Evolutionary conservation across 2,329 filamentous ascomycete species (phyloP).

Genomic region (Trematosphaeria pertusa): DNA sequence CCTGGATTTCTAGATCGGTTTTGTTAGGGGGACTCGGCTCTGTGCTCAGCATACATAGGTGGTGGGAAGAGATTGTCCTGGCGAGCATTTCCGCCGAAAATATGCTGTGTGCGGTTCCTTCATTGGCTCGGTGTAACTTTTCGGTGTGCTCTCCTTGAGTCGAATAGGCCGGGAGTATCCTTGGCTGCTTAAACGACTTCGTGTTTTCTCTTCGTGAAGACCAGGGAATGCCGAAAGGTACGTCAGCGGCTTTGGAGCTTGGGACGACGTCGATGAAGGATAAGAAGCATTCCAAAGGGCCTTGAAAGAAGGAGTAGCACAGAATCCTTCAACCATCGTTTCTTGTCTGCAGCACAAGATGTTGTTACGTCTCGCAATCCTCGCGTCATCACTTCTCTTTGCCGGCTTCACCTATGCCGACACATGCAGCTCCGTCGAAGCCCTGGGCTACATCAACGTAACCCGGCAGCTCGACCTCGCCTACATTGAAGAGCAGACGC

Average conservation of each 20-base stretch:
- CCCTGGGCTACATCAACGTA: conserved; percentile 31
- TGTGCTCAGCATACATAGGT: neutral
- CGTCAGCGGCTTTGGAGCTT: conserved; percentile 9
- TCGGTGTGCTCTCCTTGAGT: too few species aligned
- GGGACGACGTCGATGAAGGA: neutral
- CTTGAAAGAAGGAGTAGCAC: neutral
- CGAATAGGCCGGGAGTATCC: too few species aligned
- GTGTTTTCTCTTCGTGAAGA: neutral
- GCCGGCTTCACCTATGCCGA: conserved; percentile 16
- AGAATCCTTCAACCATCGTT: neutral
- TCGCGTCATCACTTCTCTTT: conserved; percentile 7
- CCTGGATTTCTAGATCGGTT: neutral
- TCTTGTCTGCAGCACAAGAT: conserved; percentile 5
- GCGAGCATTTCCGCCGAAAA: neutral
- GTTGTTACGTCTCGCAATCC: neutral
- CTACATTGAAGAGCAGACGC: conserved; percentile 36
- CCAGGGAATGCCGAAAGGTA: conserved; percentile 1
- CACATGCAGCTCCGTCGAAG: conserved; percentile 28
- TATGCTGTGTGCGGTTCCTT: neutral
- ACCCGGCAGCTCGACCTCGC: conserved; percentile 23
- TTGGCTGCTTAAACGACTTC: conserved; percentile 3
- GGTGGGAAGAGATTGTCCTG: neutral
- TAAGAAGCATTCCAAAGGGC: neutral
- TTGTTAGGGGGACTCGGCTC: neutral
- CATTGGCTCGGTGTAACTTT: neutral